Conservation (phyloP, 2,329 filamentous ascomycete species). For the Talaromyces sp. region DNA sequence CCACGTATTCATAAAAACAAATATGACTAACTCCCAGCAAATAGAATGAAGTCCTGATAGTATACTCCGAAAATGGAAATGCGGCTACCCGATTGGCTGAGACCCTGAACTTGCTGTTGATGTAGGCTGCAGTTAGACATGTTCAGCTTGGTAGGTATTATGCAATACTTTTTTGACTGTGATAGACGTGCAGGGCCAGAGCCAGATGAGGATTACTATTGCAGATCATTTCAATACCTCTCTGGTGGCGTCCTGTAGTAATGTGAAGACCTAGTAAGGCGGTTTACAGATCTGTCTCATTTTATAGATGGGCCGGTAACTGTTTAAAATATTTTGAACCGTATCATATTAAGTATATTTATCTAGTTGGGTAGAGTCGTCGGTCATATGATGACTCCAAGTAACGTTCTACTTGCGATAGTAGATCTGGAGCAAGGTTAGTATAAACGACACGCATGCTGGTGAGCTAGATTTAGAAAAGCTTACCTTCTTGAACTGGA, state of each 20-base stretch:
- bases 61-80: slow-evolving; percentile 2
- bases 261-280: neutral
- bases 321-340: neutral
- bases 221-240: neutral
- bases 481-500: slow-evolving; percentile 95
- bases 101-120: neutral
- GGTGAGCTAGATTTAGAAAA: neutral
- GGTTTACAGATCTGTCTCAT: neutral
- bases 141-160: neutral
- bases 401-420: slow-evolving; percentile 40
- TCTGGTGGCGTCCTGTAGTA: neutral
- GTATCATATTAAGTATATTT: neutral
- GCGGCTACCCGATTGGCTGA: slow-evolving; percentile 8
- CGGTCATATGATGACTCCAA: neutral
- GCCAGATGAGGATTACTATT: neutral
- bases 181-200: neutral
- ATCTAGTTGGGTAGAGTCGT: neutral
- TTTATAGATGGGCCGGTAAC: neutral
- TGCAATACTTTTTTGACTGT: neutral
- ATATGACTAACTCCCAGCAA: slow-evolving; percentile 3
- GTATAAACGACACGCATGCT: neutral
- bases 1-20: slow-evolving; percentile 5
- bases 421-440: slow-evolving; percentile 34
- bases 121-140: neutral
- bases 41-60: slow-evolving; percentile 1